A percentile compares a stretch with the other conserved stretches of the same genome.
These are phyloP conservation scores for Clonostachys sp. DNA, from an alignment of 2,329 filamentous ascomycete genomes.

Conservation along the genomic window DNA sequence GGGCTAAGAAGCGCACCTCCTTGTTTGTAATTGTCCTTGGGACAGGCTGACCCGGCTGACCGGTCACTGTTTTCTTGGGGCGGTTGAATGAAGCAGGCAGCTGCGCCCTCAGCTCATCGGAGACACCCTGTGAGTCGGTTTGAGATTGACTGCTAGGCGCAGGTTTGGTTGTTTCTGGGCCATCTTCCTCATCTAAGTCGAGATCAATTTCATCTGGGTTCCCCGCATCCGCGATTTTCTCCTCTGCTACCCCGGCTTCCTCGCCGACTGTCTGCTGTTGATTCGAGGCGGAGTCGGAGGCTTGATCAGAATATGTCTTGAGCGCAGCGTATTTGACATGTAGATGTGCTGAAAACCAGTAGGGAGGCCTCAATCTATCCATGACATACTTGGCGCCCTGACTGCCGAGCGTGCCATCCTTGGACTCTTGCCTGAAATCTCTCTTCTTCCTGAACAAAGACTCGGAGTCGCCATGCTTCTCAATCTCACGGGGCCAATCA, in stretches of 20 bases:
- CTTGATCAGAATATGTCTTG: conserved; percentile 48
- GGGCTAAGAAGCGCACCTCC: conserved; percentile 75
- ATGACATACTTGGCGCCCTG: conserved; percentile 75
- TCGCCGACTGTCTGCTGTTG: neutral
- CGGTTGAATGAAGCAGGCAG: conserved; percentile 71
- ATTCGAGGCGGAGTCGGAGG: conserved; percentile 12
- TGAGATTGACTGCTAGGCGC: conserved; percentile 2
- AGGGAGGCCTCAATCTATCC: conserved; percentile 72
- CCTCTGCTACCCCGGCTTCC: neutral
- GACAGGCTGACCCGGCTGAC: conserved; percentile 54
- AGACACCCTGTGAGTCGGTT: conserved; percentile 25
- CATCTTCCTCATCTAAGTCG: conserved; percentile 53
- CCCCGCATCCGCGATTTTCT: too few relatives aligned
- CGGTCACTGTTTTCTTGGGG: conserved; percentile 20
- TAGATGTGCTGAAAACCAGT: conserved; percentile 93
- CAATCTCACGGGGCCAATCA: conserved; percentile 87
- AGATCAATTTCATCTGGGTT: conserved; percentile 72
- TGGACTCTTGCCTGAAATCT: conserved; percentile 71
- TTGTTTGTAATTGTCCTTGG: conserved; percentile 73
- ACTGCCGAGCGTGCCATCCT: conserved; percentile 72
- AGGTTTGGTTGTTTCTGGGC: conserved; percentile 13
- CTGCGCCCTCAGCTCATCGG: conserved; percentile 64
- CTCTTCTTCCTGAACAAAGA: conserved; percentile 70
- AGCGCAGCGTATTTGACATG: conserved; percentile 82
- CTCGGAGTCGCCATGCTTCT: conserved; percentile 68